These are phyloP conservation scores for Pisolithus albus DNA, from an alignment of 768 basidiomycete genomes.

Conservation along the genomic window DNA sequence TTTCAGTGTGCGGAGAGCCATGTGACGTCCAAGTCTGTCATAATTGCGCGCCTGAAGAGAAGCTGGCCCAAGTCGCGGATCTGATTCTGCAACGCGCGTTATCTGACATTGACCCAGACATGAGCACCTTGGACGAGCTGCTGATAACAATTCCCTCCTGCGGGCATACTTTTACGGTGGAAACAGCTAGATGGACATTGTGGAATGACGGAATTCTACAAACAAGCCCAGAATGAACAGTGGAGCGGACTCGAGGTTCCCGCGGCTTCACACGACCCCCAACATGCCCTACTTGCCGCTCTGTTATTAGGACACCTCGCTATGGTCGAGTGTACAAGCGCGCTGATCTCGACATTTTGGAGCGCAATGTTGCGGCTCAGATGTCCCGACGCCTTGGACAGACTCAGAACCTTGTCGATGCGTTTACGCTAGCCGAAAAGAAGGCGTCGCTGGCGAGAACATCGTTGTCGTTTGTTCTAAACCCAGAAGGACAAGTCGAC, in stretches of 20 bases:
- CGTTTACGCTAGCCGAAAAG: slow-evolving; percentile 20
- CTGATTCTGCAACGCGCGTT: slow-evolving; percentile 48
- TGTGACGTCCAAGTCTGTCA: slow-evolving; percentile 52
- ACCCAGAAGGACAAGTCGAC: slow-evolving; percentile 8
- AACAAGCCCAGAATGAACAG: slow-evolving; percentile 21
- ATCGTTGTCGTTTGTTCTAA: slow-evolving; percentile 11
- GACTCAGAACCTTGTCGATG: slow-evolving; percentile 23
- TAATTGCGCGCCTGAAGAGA: slow-evolving; percentile 36
- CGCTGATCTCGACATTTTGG: slow-evolving; percentile 57
- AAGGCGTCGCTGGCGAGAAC: slow-evolving; percentile 6
- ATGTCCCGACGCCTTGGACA: slow-evolving; percentile 41
- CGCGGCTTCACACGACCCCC: slow-evolving; percentile 36
- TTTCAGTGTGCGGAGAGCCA: slow-evolving; percentile 59
- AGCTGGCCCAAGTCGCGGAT: slow-evolving; percentile 46
- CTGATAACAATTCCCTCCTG: slow-evolving; percentile 58
- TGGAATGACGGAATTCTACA: slow-evolving; percentile 46
- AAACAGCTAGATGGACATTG: slow-evolving; percentile 62
- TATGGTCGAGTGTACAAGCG: slow-evolving; percentile 60
- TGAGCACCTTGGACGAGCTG: slow-evolving; percentile 38
- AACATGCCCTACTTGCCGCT: slow-evolving; percentile 56
- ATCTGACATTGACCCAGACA: slow-evolving; percentile 38
- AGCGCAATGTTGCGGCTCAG: slow-evolving; percentile 49
- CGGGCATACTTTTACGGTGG: slow-evolving; percentile 61
- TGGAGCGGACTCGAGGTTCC: slow-evolving; percentile 45
- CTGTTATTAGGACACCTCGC: slow-evolving; percentile 47